These are phyloP conservation scores for Diospyros lotus DNA, from an alignment of 148 eudicot species.

Conservation along the genomic window DNA sequence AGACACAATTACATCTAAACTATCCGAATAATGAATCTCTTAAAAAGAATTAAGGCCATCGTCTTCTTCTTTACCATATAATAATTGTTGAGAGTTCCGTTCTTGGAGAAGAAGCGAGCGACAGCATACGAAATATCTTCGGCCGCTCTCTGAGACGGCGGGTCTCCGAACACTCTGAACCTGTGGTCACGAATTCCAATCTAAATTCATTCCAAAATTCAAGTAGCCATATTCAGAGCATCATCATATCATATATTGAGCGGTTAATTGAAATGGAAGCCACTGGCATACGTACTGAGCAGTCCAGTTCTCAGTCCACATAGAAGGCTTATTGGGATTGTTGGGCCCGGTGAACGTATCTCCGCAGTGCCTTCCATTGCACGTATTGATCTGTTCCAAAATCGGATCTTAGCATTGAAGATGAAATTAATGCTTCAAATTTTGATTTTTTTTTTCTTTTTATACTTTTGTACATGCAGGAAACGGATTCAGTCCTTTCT, in stretches of 20 bases:
- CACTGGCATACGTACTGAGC: slow-evolving; percentile 62
- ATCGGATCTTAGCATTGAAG: no score
- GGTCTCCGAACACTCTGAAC: slow-evolving; percentile 75
- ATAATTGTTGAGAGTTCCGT: slow-evolving; percentile 74
- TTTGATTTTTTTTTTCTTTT: no score
- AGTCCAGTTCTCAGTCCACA: slow-evolving; percentile 99
- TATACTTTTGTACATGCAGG: no score
- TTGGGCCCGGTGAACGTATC: slow-evolving; percentile 82
- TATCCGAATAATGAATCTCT: no score
- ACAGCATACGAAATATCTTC: slow-evolving; percentile 80
- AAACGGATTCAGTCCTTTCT: no score
- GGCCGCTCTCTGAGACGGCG: slow-evolving; percentile 79
- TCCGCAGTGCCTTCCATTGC: slow-evolving; percentile 94
- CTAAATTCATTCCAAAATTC: not conserved
- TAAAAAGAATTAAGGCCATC: no score
- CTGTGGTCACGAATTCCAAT: slow-evolving; percentile 24
- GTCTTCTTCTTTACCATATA: slow-evolving; percentile 57
- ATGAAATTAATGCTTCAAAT: no score
- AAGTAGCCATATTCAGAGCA: not conserved
- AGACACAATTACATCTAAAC: no score
- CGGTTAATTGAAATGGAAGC: not conserved
- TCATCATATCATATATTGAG: not conserved
- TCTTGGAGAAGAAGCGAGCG: slow-evolving; percentile 70
- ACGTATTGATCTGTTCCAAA: slow-evolving; percentile 58
- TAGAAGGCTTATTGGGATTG: slow-evolving; percentile 61